Evolutionary conservation across 208 protist genomes (phyloP).

Genomic region (Naegleria fowleri): DNA sequence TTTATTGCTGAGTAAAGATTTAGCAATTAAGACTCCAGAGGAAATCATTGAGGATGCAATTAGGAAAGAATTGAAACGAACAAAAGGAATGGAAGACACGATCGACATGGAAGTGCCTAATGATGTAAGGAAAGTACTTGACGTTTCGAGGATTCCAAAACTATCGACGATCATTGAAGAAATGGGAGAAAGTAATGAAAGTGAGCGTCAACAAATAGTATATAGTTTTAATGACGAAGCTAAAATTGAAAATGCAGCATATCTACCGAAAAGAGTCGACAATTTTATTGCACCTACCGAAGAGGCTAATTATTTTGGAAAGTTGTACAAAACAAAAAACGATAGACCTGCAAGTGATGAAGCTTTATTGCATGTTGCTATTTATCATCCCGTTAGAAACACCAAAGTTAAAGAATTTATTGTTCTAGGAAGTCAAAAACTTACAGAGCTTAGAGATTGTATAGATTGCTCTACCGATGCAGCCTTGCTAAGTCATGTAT

Average conservation of each 20-base stretch:
- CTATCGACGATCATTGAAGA: neutral
- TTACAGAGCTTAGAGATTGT: conserved; percentile 47
- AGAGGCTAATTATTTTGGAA: neutral
- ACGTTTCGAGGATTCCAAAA: neutral
- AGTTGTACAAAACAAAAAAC: neutral
- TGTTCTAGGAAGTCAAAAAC: conserved; percentile 44
- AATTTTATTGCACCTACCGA: neutral
- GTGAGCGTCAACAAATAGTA: neutral
- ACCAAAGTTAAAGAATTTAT: conserved; percentile 42
- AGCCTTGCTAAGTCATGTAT: neutral
- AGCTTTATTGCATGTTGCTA: conserved; percentile 38
- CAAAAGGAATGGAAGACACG: neutral
- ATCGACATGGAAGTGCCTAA: neutral
- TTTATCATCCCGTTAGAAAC: conserved; percentile 40
- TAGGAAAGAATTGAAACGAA: neutral
- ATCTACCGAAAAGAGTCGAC: neutral
- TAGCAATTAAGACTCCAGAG: neutral
- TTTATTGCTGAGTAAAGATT: neutral
- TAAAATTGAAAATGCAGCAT: neutral
- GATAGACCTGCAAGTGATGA: conserved; percentile 18
- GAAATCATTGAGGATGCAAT: neutral
- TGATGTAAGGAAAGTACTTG: neutral
- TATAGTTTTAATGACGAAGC: neutral
- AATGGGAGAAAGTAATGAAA: neutral
- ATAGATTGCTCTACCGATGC: conserved; percentile 43